Percentiles rank a stretch among this genome's conserved stretches.
Conservation (phyloP, 2,329 filamentous ascomycete genomes). For the Zymoseptoria crescenta region DNA sequence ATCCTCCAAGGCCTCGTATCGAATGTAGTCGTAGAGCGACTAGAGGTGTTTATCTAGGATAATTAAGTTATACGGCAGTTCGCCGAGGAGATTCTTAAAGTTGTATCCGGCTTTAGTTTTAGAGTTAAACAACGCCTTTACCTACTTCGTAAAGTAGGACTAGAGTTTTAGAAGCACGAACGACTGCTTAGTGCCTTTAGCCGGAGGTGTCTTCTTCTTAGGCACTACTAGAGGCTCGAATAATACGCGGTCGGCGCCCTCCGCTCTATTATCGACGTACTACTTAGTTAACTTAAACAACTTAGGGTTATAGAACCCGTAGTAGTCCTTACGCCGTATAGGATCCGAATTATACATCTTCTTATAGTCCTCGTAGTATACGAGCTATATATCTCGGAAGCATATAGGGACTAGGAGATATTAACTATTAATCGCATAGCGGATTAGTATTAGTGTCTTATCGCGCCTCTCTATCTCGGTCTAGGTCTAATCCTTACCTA, state of each 20-base stretch:
- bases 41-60: background rate
- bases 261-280: no score
- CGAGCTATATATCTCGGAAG: background rate
- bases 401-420: background rate
- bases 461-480: background rate
- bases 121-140: background rate
- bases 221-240: background rate
- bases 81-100: background rate
- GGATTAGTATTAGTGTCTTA: background rate
- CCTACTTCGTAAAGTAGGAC: background rate
- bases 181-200: background rate
- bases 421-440: background rate
- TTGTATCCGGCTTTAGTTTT: background rate
- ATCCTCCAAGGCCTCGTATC: background rate
- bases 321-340: background rate
- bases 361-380: background rate
- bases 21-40: background rate
- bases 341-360: background rate
- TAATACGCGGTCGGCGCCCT: no score
- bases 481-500: background rate
- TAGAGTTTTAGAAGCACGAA: background rate
- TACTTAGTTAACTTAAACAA: background rate
- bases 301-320: background rate
- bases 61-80: background rate
- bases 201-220: background rate